Base-by-base conservation (phyloP, 2,329 filamentous ascomycete genomes). In the Colletotrichum nymphaeae region DNA sequence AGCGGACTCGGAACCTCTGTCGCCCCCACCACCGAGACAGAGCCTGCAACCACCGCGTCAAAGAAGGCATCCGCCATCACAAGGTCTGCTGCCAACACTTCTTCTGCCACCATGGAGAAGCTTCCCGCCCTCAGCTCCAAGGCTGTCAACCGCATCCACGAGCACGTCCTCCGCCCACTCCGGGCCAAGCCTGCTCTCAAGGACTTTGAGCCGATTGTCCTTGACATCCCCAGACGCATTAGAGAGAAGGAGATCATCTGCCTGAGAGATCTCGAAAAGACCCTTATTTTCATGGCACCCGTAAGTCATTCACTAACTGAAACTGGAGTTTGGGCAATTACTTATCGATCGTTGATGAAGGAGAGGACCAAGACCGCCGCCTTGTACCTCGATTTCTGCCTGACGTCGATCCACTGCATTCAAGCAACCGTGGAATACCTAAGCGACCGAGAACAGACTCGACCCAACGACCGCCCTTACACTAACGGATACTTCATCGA, bases 401-500 rank as follows among this genome's bases (percentile, higher is more conserved):
- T 97, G 82, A 94, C 93, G 79, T 96, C 95, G 76, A 94, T 98
- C 82, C 92, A 92, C 83, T 97, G 95, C 85, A 92, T 98, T 81
- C 94, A 97, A 87, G 93, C 94, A 76, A 97, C 95, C 73, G 94
- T 97, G 83, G 92, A 95, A 83, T 93, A 93, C 83, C 88, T 98
- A 76, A 93, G 91, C 87, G 95, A 97, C 81, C 92, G 92, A 81
- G 95, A 98, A 83, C 94, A 96, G 85, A 92, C 93, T 77, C 91
- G 94, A 82, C 93, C 94, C 73, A 88, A 91, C 84, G 96, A 98
- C 84, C 92, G 93, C 79, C 95, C 95, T 77, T 98, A 98, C 88
- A 97, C 93, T 88, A 95, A 94, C 89, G 94, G 94, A 81, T 98
- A 98, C 85, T 98, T 98, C 82, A 93, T 98, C 85, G 96, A 98